phyloP scores from a whole-genome alignment of 129 eudicot species.

The Helianthus tuberosus region DNA sequence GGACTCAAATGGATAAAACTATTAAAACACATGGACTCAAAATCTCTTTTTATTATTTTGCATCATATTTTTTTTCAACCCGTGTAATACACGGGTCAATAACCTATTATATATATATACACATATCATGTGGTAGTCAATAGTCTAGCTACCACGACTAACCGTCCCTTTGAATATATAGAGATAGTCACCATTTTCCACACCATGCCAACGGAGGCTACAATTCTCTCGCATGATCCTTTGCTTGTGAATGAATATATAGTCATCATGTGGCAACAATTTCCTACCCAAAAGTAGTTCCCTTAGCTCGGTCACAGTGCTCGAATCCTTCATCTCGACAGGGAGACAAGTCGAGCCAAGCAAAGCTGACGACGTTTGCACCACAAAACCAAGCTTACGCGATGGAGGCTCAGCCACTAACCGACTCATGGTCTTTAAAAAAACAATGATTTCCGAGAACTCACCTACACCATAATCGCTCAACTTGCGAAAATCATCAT shows the following conservation, averaged over 20 bases:
- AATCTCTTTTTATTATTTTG: too few relatives aligned
- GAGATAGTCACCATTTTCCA: constrained; percentile 73
- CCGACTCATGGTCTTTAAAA: constrained; percentile 48
- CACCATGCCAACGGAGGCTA: constrained; percentile 95
- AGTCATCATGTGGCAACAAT: constrained; percentile 69
- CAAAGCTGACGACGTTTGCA: constrained; percentile 75
- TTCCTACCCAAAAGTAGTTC: constrained; percentile 45
- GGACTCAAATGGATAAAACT: too few relatives aligned
- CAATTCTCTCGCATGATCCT: constrained; percentile 84
- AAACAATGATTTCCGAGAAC: constrained; percentile 60
- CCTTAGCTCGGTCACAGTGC: constrained; percentile 56
- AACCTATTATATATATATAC: too few relatives aligned
- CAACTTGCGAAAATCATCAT: constrained; percentile 68
- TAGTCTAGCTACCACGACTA: constrained; percentile 34
- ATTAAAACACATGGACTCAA: too few relatives aligned
- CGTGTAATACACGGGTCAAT: too few relatives aligned
- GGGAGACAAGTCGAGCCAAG: constrained; percentile 63
- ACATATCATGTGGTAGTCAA: too few relatives aligned
- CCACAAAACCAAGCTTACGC: constrained; percentile 57
- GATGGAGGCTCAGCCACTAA: constrained; percentile 60
- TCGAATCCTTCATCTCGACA: constrained; percentile 69
- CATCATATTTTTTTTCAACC: too few relatives aligned
- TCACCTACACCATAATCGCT: constrained; percentile 66
- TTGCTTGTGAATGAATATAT: constrained; percentile 85
- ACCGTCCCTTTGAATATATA: constrained; percentile 83